Percentiles rank a stretch among this genome's conserved stretches.
Conservation (phyloP, 1,139 yeast genomes). For the Suhomyces chickasaworum region DNA sequence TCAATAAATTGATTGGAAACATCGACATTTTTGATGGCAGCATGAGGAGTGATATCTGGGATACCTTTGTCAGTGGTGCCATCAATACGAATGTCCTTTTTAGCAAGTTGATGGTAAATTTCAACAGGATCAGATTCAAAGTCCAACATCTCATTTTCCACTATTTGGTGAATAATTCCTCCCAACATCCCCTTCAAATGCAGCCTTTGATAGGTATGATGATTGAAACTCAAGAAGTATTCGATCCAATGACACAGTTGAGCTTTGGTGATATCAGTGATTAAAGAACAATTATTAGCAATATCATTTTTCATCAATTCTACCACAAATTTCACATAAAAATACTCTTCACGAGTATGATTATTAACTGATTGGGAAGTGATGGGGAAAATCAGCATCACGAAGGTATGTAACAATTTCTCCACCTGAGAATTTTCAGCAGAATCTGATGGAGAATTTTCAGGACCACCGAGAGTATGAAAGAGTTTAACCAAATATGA, state of each 20-base stretch:
- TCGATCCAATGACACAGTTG: slow-evolving; percentile 49
- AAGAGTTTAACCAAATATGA: slow-evolving; percentile 61
- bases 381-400: slow-evolving; percentile 53
- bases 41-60: slow-evolving; percentile 51
- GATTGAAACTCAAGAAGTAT: slow-evolving; percentile 57
- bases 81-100: slow-evolving; percentile 50
- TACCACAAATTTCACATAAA: slow-evolving; percentile 62
- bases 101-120: slow-evolving; percentile 53
- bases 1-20: slow-evolving; percentile 69
- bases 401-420: slow-evolving; percentile 45
- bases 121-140: slow-evolving; percentile 81
- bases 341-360: slow-evolving; percentile 72
- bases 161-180: slow-evolving; percentile 46
- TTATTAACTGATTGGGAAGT: slow-evolving; percentile 31
- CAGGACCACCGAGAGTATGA: slow-evolving; percentile 20
- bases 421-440: slow-evolving; percentile 19
- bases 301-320: slow-evolving; percentile 53
- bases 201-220: slow-evolving; percentile 60
- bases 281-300: slow-evolving; percentile 24
- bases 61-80: slow-evolving; percentile 35
- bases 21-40: slow-evolving; percentile 76
- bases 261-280: slow-evolving; percentile 40
- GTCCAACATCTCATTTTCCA: slow-evolving; percentile 58
- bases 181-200: slow-evolving; percentile 57
- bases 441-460: neutral